Evolutionary conservation across 163 green algal genomes (phyloP).

Genomic region (Coccomyxa subellipsoidea): DNA sequence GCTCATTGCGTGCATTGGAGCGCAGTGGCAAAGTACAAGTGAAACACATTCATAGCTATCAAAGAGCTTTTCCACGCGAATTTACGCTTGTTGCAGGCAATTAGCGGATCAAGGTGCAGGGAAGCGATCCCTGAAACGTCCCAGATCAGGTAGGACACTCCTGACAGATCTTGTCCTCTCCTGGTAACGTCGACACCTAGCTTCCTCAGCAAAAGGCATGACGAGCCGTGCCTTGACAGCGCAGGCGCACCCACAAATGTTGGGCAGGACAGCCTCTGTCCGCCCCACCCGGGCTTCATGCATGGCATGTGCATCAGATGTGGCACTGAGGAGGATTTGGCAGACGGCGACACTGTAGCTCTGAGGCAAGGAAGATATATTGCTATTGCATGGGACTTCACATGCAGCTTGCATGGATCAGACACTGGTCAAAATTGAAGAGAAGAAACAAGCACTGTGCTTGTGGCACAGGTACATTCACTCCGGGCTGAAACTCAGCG

Average conservation of each 20-base stretch:
- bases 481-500: constrained; percentile 54
- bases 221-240: background rate
- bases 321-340: constrained; percentile 35
- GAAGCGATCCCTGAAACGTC: background rate
- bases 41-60: too few relatives aligned
- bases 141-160: constrained; percentile 1
- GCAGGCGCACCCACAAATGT: background rate
- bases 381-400: background rate
- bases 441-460: too few relatives aligned
- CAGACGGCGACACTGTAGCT: constrained; percentile 19
- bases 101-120: background rate
- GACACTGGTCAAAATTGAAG: too few relatives aligned
- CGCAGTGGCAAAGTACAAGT: too few relatives aligned
- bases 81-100: background rate
- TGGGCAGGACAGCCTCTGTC: constrained; percentile 28
- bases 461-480: constrained; percentile 40
- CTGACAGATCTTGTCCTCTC: too few relatives aligned
- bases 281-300: constrained; percentile 72
- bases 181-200: too few relatives aligned
- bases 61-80: too few relatives aligned
- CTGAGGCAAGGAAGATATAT: constrained; percentile 20
- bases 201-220: too few relatives aligned
- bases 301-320: constrained; percentile 77
- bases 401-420: background rate
- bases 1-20: too few relatives aligned